These are phyloP conservation scores for Penicillium sp. DNA, from an alignment of 2,329 filamentous ascomycete genomes.

Conservation along the genomic window DNA sequence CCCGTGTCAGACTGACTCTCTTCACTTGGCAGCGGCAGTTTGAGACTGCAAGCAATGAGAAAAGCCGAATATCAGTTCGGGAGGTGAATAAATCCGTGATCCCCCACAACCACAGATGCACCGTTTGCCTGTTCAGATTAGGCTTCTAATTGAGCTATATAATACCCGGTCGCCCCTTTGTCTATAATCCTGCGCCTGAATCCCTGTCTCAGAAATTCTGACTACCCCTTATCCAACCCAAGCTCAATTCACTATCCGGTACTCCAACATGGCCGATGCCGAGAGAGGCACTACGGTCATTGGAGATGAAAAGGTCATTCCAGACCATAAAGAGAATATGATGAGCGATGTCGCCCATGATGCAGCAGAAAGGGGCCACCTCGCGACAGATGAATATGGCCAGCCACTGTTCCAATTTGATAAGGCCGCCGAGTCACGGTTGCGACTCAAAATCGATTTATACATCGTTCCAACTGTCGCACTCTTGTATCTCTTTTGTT, in stretches of 20 bases:
- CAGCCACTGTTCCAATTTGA: constrained; percentile 56
- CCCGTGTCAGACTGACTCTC: not conserved
- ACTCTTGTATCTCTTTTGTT: constrained; percentile 68
- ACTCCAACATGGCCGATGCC: constrained; percentile 7
- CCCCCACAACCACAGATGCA: constrained; percentile 8
- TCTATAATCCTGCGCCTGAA: not conserved
- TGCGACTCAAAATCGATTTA: constrained; percentile 65
- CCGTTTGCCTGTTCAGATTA: not conserved
- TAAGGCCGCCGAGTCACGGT: constrained; percentile 54
- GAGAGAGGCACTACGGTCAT: constrained; percentile 7
- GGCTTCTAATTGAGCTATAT: constrained; percentile 7
- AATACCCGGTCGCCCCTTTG: not conserved
- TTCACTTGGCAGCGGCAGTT: constrained; percentile 14
- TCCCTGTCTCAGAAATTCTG: not conserved
- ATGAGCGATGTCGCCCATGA: constrained; percentile 27
- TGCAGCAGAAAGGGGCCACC: constrained; percentile 46
- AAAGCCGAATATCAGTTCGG: not conserved
- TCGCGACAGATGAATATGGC: constrained; percentile 53
- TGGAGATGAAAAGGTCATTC: constrained; percentile 23
- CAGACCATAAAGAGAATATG: constrained; percentile 18
- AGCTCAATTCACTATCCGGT: not conserved
- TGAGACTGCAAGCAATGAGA: not conserved
- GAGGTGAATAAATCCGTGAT: not conserved
- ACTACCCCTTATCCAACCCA: not conserved
- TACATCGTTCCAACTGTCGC: constrained; percentile 65